phyloP scores from a whole-genome alignment of 805 yeast species.

The Metschnikowia similis region DNA sequence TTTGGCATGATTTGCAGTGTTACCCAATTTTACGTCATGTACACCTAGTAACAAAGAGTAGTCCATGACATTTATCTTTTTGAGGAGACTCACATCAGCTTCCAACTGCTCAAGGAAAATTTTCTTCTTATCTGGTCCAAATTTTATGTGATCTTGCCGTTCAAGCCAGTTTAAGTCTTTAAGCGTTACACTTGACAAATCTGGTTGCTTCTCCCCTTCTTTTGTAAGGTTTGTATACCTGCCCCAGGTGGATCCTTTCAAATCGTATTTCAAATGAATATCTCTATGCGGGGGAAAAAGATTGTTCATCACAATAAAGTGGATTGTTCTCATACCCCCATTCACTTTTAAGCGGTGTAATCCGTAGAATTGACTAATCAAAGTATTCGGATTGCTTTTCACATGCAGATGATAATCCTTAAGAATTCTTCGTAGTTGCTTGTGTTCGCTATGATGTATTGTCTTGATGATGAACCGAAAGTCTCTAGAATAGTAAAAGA shows the following conservation, averaged over 20 bases:
- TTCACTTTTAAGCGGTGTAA: constrained; percentile 92
- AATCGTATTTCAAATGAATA: constrained; percentile 79
- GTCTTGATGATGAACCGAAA: constrained; percentile 93
- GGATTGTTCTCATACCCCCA: constrained; percentile 64
- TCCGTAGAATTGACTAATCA: constrained; percentile 94
- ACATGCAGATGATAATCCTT: constrained; percentile 79
- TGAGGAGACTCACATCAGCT: constrained; percentile 68
- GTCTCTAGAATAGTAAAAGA: constrained; percentile 92
- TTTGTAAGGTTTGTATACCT: constrained; percentile 47
- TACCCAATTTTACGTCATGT: constrained; percentile 67
- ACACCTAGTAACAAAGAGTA: constrained; percentile 86
- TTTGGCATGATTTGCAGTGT: constrained; percentile 35
- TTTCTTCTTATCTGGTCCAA: constrained; percentile 68
- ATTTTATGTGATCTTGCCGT: constrained; percentile 53
- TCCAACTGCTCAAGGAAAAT: constrained; percentile 65
- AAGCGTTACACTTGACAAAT: constrained; percentile 45
- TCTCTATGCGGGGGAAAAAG: constrained; percentile 91
- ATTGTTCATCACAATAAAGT: constrained; percentile 95
- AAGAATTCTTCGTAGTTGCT: constrained; percentile 68
- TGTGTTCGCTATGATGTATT: constrained; percentile 89
- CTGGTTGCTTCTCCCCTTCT: constrained; percentile 20
- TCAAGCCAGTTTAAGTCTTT: constrained; percentile 91
- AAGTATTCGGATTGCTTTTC: constrained; percentile 77
- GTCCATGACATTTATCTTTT: constrained; percentile 87
- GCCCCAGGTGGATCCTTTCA: constrained; percentile 91